Evolutionary conservation across 2,329 filamentous ascomycete species (phyloP), one percentile per base, ranked within the genome.

Genomic region (Exophiala sp.): DNA sequence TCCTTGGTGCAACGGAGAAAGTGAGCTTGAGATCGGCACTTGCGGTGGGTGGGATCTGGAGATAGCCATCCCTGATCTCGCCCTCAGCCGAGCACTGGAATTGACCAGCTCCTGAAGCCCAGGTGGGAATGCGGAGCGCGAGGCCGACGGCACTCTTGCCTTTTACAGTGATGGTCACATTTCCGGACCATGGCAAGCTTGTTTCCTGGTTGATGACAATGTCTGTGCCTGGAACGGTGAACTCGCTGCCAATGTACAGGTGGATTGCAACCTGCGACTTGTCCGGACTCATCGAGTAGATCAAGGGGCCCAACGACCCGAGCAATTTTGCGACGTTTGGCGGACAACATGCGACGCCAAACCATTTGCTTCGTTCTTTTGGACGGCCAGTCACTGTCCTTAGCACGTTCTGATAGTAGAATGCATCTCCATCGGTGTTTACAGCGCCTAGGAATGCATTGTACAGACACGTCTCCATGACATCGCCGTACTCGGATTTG

Each of bases 361-460:
- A 84, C 81, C 82, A 85, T n/a, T 77, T 73, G 24, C 76, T 71
- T n/a, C 81, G 71, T 52, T 71, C 68, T 14, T 75, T 81, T 18
- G 72, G 71, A 52, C 81, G 72, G 0, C 76, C 78, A 3, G 76
- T 72, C 5, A 74, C 78, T 44, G 76, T 80, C 1, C 36, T 6
- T 0, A 85, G 70, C 54, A 83, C 81, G 58, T 85, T 85, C 44
- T 78, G 76, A 55, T 85, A 85, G 0, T 80, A 82, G 65, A 85
- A 85, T 1, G 71, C 71, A 34, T 72, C 78, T 2, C 82, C 81
- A 56, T 80, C 74, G 5, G 77, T 65, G 21, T 75, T 78, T 74
- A 83, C 80, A 1, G 77, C 78, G 0, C 77, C 81, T 65, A 84
- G 72, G 10, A 84, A 75, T 11, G 76, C 76, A 63, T 85, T 85